A percentile compares a stretch with the other conserved stretches of the same genome.
Evolutionary conservation across 495 filamentous ascomycete genomes (phyloP).

Genomic region (Penicillium daleae): DNA sequence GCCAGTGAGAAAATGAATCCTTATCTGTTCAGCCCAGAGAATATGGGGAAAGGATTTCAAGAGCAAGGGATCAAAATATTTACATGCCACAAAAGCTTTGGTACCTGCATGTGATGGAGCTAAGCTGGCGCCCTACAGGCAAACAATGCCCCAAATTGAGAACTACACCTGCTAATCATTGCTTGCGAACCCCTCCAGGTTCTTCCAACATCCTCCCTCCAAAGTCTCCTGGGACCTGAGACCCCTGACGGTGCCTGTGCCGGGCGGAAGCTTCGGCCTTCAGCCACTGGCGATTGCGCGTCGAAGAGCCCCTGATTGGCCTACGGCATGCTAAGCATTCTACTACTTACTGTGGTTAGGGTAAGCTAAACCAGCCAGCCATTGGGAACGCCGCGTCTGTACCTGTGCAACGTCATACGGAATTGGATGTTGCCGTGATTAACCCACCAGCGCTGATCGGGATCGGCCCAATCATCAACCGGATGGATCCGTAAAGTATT

Average conservation of each 20-base stretch:
- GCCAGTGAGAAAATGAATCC: neutral
- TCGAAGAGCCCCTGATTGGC: constrained; percentile 24
- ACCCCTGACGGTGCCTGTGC: neutral
- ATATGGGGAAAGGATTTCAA: constrained; percentile 19
- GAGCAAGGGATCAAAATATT: constrained; percentile 10
- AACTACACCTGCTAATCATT: neutral
- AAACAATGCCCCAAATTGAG: neutral
- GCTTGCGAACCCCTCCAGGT: neutral
- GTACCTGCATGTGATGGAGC: constrained; percentile 21
- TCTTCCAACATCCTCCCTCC: neutral
- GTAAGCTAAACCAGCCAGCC: constrained; percentile 16
- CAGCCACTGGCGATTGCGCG: constrained; percentile 36
- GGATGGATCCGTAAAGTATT: constrained; percentile 11
- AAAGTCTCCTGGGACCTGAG: constrained; percentile 21
- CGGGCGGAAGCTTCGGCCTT: constrained; percentile 9
- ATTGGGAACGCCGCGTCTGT: constrained; percentile 15
- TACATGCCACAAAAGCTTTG: neutral
- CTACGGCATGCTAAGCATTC: constrained; percentile 33
- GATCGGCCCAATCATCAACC: constrained; percentile 25
- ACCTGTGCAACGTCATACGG: constrained; percentile 28
- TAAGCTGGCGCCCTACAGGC: neutral
- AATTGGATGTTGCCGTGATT: constrained; percentile 15
- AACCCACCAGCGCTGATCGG: constrained; percentile 17
- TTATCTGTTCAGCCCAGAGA: neutral
- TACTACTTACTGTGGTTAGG: constrained; percentile 18